phyloP scores from a whole-genome alignment of 176 grass and related monocot genomes.

The Carex pumila region DNA sequence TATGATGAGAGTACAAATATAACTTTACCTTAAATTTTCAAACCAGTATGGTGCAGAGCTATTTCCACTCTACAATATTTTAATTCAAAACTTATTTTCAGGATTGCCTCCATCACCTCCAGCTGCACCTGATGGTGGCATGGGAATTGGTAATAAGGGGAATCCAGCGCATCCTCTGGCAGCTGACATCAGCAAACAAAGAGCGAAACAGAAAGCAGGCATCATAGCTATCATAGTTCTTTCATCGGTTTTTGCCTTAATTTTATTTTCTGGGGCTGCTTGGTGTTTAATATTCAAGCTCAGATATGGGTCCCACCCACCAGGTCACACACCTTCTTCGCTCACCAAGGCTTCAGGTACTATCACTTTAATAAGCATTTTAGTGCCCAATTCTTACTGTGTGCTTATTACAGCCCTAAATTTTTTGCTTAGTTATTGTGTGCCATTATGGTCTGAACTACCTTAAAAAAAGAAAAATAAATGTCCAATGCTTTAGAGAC shows the following conservation, averaged over 20 bases:
- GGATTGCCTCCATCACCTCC: constrained; percentile 75
- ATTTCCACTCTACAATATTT: not conserved
- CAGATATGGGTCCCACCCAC: constrained; percentile 34
- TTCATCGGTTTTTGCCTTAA: constrained; percentile 62
- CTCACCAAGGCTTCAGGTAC: constrained; percentile 69
- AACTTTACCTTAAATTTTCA: not conserved
- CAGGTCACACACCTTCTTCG: constrained; percentile 25
- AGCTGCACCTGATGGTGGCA: constrained; percentile 33
- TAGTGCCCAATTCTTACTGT: not conserved
- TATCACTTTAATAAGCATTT: constrained; percentile 4
- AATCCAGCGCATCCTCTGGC: constrained; percentile 60
- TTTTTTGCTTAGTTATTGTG: not conserved
- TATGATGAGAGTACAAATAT: not conserved
- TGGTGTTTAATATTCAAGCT: constrained; percentile 64
- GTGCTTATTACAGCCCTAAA: no score
- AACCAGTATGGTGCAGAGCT: not conserved
- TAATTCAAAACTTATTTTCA: constrained; percentile 20
- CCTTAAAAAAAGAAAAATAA: not conserved
- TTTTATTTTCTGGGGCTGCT: constrained; percentile 64
- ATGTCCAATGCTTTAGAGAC: not conserved
- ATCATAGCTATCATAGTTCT: constrained; percentile 68
- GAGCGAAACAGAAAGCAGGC: constrained; percentile 45
- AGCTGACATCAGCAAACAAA: constrained; percentile 53
- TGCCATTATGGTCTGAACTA: not conserved
- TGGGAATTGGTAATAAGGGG: constrained; percentile 48